These are phyloP conservation scores for Neltuma alba DNA, from an alignment of 306 rosid species.

Conservation along the genomic window DNA sequence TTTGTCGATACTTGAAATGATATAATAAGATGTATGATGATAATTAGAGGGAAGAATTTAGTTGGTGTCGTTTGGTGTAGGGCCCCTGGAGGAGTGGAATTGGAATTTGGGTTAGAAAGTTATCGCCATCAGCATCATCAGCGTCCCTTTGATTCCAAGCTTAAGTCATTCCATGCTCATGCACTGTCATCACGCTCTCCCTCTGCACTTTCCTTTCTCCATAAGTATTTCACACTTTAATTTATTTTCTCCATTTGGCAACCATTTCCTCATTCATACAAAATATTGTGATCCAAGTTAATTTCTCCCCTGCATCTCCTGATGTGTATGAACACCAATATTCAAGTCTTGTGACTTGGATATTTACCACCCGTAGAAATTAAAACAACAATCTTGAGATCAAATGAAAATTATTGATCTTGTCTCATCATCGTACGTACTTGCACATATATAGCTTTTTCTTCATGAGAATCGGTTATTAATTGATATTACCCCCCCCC, in stretches of 20 bases:
- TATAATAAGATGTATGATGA: constrained; percentile 31
- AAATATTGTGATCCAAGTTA: constrained; percentile 18
- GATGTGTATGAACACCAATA: constrained; percentile 14
- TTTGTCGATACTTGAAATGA: constrained; percentile 39
- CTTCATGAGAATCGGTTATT: background rate
- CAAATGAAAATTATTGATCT: background rate
- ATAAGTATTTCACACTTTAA: background rate
- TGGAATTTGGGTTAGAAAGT: constrained; percentile 59
- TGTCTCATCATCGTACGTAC: background rate
- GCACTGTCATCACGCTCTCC: background rate
- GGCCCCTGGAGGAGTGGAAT: constrained; percentile 12
- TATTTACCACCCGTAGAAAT: background rate
- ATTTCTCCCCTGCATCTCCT: constrained; percentile 32
- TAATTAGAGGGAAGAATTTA: constrained; percentile 36
- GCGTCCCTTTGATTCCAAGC: constrained; percentile 61
- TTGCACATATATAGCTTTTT: background rate
- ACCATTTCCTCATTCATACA: constrained; percentile 35
- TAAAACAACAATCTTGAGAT: background rate
- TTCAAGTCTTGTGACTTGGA: background rate
- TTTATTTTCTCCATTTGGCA: constrained; percentile 47
- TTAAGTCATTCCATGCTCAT: constrained; percentile 67
- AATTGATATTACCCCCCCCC: too few species aligned
- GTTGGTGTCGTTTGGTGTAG: constrained; percentile 6
- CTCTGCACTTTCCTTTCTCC: background rate
- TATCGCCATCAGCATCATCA: constrained; percentile 48